Conservation (phyloP, 306 rosid species). For the Heteromeles arbutifolia region DNA sequence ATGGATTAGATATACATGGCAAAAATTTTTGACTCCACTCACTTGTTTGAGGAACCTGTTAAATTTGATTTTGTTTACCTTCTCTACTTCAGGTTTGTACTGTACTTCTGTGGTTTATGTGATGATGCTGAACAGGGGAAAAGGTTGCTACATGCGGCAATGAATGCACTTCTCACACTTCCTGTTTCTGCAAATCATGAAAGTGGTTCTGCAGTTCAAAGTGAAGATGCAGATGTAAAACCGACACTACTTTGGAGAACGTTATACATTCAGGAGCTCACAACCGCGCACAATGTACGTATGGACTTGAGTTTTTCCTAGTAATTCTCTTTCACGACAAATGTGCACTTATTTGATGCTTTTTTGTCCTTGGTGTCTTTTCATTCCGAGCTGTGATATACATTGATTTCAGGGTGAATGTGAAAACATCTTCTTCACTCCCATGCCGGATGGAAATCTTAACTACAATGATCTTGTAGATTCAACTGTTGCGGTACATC, state of each 20-base stretch:
- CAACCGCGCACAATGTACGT: conserved; percentile 36
- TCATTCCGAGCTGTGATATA: not conserved
- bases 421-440: conserved; percentile 51
- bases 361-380: not conserved
- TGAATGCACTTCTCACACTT: conserved; percentile 45
- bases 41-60: conserved; percentile 10
- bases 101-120: conserved; percentile 71
- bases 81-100: conserved; percentile 49
- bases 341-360: not conserved
- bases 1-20: not conserved
- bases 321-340: not conserved
- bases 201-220: conserved; percentile 35
- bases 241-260: conserved; percentile 71
- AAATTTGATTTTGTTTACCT: conserved; percentile 22
- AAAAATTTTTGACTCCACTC: not conserved
- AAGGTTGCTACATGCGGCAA: conserved; percentile 50
- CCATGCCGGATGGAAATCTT: conserved; percentile 77
- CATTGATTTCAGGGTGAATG: conserved; percentile 42
- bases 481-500: conserved; percentile 44
- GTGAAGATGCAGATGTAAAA: conserved; percentile 39
- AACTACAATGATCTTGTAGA: conserved; percentile 51
- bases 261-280: conserved; percentile 63
- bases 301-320: not conserved
- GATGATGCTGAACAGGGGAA: conserved; percentile 62
- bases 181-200: conserved; percentile 46